Conservation (phyloP, 345 rosid species). For the Zanthoxylum bungeanum region DNA sequence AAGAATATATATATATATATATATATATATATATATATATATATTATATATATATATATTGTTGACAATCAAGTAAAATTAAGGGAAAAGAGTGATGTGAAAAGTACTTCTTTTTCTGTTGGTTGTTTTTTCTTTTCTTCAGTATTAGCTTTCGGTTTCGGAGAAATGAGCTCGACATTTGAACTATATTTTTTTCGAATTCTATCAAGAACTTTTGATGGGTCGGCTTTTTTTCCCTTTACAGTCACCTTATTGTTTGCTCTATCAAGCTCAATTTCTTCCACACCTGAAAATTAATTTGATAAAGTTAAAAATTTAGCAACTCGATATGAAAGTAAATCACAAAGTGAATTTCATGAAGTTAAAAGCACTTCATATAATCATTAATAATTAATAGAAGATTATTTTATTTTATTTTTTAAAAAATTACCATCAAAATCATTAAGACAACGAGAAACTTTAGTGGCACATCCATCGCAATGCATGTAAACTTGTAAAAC, state of each 20-base stretch:
- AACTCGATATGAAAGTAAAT: too few species aligned
- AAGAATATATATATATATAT: conserved; percentile 14
- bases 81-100: neutral
- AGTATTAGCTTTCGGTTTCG: conserved; percentile 29
- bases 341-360: neutral
- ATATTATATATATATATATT: conserved; percentile 17
- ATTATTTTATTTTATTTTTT: too few species aligned
- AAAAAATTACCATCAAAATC: conserved; percentile 48
- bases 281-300: conserved; percentile 40
- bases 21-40: neutral
- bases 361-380: neutral
- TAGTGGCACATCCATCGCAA: conserved; percentile 58
- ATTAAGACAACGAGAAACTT: conserved; percentile 45
- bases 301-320: neutral
- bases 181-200: conserved; percentile 46
- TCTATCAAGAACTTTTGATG: conserved; percentile 39
- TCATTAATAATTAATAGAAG: neutral
- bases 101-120: conserved; percentile 33
- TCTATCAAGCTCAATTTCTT: conserved; percentile 38
- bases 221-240: conserved; percentile 47
- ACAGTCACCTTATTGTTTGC: conserved; percentile 40
- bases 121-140: conserved; percentile 20
- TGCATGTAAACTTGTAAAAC: conserved; percentile 64
- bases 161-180: conserved; percentile 52
- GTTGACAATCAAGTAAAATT: neutral